Base-by-base conservation (phyloP, 2,329 filamentous ascomycete genomes). In the Penicillium sp. region DNA sequence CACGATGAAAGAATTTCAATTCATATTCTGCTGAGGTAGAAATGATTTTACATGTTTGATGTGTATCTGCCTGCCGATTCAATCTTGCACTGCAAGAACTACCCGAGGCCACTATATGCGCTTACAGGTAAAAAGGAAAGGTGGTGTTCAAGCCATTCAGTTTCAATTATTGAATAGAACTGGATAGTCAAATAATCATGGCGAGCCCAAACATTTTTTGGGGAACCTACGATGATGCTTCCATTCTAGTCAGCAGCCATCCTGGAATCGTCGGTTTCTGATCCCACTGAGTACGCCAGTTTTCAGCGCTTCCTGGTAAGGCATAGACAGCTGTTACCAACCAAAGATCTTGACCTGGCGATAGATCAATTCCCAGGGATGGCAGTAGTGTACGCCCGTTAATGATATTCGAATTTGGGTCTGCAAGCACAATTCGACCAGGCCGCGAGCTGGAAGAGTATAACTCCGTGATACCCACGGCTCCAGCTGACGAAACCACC, bases 281-380 rank as follows among this genome's bases (percentile, higher is more conserved):
- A 37, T 81, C 78, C 87, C 87, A 90, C 9, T 82, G 82, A 57
- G 80, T 73, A 44, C 84, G 75, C 74, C 84, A 88, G 48, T 68
- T 76, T 52, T 74, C 70, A 60, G 24, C 43, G 18, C 43, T 80
- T 6, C 77, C 75, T 0, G 88, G 87, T 69, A 88, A 80, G 15
- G 86, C 88, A 73, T 87, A 91, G 24, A 92, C 82, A 3, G 81
- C 88, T 9, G 84, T 85, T 3, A 88, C 79, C 65, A 89, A 88
- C 86, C 86, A 90, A 30, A 75, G 78, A 23, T 76, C 79, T 60
- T 83, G 75, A 0, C 82, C 86, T 37, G 78, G 75, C 46, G 75
- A 74, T 29, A 91, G 68, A 21, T 83, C 84, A 56, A 82, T 78
- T 65, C 85, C 82, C 63, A 92, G 70, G 24, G 86, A 86, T 20